Percentiles rank a stretch among this genome's conserved stretches.
Conservation (phyloP, 257 asterid species). For the Scutellaria galericulata region DNA sequence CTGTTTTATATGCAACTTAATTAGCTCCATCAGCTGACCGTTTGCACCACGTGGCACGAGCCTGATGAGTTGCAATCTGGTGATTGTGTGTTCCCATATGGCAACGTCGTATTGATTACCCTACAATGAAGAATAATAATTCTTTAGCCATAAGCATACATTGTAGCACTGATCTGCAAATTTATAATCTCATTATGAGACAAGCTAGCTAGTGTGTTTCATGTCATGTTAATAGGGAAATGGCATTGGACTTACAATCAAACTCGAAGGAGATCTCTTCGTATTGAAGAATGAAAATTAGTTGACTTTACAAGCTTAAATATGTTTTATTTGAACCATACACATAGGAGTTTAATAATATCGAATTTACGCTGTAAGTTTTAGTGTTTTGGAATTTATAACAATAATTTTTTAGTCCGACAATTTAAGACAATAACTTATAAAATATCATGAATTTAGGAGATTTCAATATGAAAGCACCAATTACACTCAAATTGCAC, state of each 20-base stretch:
- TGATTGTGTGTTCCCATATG: slow-evolving; percentile 47
- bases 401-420: no score
- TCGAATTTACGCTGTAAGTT: no score
- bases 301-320: no score
- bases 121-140: slow-evolving; percentile 41
- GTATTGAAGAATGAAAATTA: neutral
- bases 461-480: no score
- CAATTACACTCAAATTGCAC: no score
- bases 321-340: no score
- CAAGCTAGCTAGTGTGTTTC: neutral
- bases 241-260: neutral
- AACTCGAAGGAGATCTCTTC: neutral
- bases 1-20: slow-evolving; percentile 4
- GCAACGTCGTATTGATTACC: slow-evolving; percentile 50
- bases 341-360: no score
- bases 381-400: no score
- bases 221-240: neutral
- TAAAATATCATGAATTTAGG: no score
- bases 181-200: neutral
- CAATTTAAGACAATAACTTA: no score
- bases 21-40: slow-evolving; percentile 34
- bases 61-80: slow-evolving; percentile 55
- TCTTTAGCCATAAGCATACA: neutral
- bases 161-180: neutral
- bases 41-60: slow-evolving; percentile 45